Evolutionary conservation across 306 rosid species (phyloP), one percentile per base, ranked within the genome.

Genomic region (Quercus suber): DNA sequence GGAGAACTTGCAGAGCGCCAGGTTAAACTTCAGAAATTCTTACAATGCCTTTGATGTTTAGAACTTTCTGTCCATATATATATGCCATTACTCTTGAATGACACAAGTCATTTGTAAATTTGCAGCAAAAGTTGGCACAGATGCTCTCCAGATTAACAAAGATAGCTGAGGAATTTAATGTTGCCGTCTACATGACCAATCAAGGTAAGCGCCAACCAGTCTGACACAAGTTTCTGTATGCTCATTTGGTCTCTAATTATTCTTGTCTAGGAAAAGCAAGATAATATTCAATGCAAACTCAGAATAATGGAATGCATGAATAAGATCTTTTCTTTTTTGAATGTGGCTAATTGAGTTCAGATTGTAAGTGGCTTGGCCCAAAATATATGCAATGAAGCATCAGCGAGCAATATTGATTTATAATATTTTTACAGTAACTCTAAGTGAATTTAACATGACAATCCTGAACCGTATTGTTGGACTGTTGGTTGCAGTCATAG

Each of bases 1-100:
- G 98, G 99, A 83, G 97, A 95, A 84, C 96, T 95, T 58, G 99
- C 99, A 61, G 99, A 95, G 71, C 98, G 99, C 63, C 99, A 95
- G 94, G 98, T 94, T 56, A 70, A 74, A 59, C 83, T 51, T 57
- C 56, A 68, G 31, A 67, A 21, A 49, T 20, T 31, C 55, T 23
- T 65, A 5, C 30, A 35, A 18, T 52, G 33, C 13, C n/a, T 33
- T 25, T 71, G 23, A n/a, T 55, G 28, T 6, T 28, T 81, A 7
- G 25, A 18, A 35, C 28, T 3, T 71, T 35, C 17, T 2, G 28
- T 69, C 73, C 51, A 1, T n/a, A 18, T 49, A n/a, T 28, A 1
- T 59, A 5, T 6, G 25, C 63, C 17, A 14, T 67, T 35, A 43
- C 21, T 56, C 75, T 58, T 55, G 58, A 19, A 70, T 87, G 70